Evolutionary conservation across 2,329 filamentous ascomycete species (phyloP), one percentile per base, ranked within the genome.

Genomic region (Pseudopithomyces maydicus): DNA sequence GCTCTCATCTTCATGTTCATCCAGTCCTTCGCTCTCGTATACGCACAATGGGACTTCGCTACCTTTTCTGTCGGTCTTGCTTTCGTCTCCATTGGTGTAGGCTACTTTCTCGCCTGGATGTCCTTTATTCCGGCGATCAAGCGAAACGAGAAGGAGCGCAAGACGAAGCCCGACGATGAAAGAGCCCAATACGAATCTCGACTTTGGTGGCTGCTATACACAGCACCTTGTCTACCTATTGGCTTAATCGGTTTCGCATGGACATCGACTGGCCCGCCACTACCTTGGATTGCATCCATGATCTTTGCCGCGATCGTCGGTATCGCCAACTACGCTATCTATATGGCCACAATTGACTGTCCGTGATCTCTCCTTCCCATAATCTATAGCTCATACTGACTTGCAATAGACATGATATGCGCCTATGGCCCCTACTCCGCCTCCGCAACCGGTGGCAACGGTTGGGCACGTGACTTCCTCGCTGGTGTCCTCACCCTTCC

Each of bases 1-100:
- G 88, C 88, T 3, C 84, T 92, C 14, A 91, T 92, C 75, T 92
- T 92, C 79, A 90, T 90, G 80, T 90, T 89, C 71, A 85, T 91
- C 52, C 87, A 91, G 71, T 89, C 86, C 0, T 92, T 90, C 64
- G 75, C 79, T 0, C 79, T 90, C 1, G 88, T 92, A 2, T 90
- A 90, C 66, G 74, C 78, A 10, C 87, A 91, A 67, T 92, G 88
- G 87, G 67, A 76, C 43, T 91, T 91, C 63, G 75, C 75, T 20
- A 79, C 82, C 8, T 77, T 86, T 2, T 73, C 81, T 3, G 76
- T 88, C 8, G 88, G 88, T 0, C 78, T 90, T 12, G 72, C 85
- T 0, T 90, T 91, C 70, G 81, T 90, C 20, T 51, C 89, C 4
- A 76, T 75, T 44, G 74, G 73, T 45, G 65, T 90, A 22, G 88